Base-by-base conservation (phyloP, 1,284 basidiomycete species). In the Tilletiopsis washingtonensis region DNA sequence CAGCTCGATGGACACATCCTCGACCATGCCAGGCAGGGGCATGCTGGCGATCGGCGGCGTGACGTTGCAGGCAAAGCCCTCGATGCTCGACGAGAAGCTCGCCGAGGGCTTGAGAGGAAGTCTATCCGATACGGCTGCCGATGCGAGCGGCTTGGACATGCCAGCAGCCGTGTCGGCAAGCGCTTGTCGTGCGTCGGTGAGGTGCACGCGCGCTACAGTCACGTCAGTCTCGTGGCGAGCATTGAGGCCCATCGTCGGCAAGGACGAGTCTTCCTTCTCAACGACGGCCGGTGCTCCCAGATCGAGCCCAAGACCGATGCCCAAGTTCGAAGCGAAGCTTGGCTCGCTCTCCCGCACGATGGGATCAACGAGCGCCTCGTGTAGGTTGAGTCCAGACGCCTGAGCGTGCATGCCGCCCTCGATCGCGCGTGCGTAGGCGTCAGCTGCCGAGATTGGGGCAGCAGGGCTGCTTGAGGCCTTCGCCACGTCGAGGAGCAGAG, bases 41-140 rank as follows among this genome's bases (percentile, higher is more conserved):
- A 19, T 17, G 21, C 9, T 39, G 38, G 12, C 48, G 9, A 23
- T 7, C 12, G 27, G 50, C 14, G 62, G 62, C n/a, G 61, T 65
- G 12, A 59, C 46, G 50, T 63, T 63, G 49, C 57, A 59, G n/a
- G 50, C 51, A 29, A 65, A 65, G 11, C 57, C 63, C 42, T 62
- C 62, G 45, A 65, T 51, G 29, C 47, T 49, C n/a, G 62, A 65
- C 14, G 60, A 50, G 27, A 58, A 49, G 45, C 62, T 63, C 17
- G 55, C 49, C 26, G 62, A 65, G 15, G 54, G 32, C 5, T 9
- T 3, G 3, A 47, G 11, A n/a, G n/a, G n/a, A n/a, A n/a, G n/a
- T n/a, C n/a, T n/a, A n/a, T n/a, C n/a, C n/a, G n/a, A n/a, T n/a
- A n/a, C n/a, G n/a, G n/a, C n/a, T n/a, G n/a, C n/a, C 12, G 15